Evolutionary conservation across 2,329 filamentous ascomycete genomes (phyloP), one percentile per base, ranked within the genome.

Genomic region (Claviceps sp.): DNA sequence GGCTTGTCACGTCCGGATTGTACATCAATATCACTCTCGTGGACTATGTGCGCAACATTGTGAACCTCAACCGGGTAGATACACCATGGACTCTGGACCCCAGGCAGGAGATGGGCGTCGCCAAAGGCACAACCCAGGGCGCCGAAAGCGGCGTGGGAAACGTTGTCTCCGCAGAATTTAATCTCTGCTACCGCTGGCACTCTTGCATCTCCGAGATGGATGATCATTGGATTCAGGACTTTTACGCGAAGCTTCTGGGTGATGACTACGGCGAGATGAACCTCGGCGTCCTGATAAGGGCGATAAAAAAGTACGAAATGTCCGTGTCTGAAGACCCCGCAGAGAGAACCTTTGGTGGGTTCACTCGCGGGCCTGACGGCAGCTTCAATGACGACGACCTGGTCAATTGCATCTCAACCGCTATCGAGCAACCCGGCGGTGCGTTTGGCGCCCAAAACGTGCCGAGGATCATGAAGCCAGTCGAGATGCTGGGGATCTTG

Each of bases 141-240:
- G 78, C 84, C 0, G 80, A 86, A 45, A 75, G 81, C 24, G 89
- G 87, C 43, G 80, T 85, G 0, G 89, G 89, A 49, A 94, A 93
- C 61, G 82, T 85, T 57, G 87, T 91, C 5, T 91, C 87, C 0
- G 87, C 85, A 3, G 89, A 95, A 69, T 95, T 95, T 73, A 94
- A 93, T 62, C 74, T 95, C 10, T 85, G 86, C 58, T 94, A 95
- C 65, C 77, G 88, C 56, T 94, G 88, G 87, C 88, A 94, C 70
- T 88, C 87, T 3, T 82, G 84, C 58, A 86, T 93, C 59, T 80
- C 65, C 22, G 62, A 63, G 45, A 81, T 79, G 56, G 89, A 95
- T 60, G 88, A 93, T 61, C 75, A 82, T 57, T 94, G 88, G 87
- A 85, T 88, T 22, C 76, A 89, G 58, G 73, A 83, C 13, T 75